Evolutionary conservation across 768 basidiomycete genomes (phyloP), one percentile per base, ranked within the genome.

Genomic region (Suillus lakei): DNA sequence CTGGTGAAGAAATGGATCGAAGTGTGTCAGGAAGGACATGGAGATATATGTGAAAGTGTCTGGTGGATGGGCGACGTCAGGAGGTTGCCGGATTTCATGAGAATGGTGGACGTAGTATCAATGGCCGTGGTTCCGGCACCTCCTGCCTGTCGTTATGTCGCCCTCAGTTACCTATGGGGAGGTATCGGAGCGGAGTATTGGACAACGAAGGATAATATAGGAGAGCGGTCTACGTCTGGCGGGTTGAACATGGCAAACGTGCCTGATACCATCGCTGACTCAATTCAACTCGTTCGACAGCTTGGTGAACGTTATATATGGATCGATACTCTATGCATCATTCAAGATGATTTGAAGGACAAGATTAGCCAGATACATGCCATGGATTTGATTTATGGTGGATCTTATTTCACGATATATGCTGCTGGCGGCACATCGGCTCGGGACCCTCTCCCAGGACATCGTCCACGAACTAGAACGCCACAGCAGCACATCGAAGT

Each of bases 261-360:
- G 0, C 66, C 70, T 2, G 61, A 60, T 4, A 73, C 73, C 21
- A 68, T 73, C 7, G 12, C 63, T 1, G 72, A 73, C n/a, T 60
- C 72, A 5, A 72, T 74, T 16, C 61, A 54, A 6, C 28, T 70
- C 23, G 60, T 63, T 21, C 70, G 60, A 1, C 21, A 44, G 13
- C 48, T 74, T 8, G 69, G 71, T 5, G 65, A 68, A 63, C 73
- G 61, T 15, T 73, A 72, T 46, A 7, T 74, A 6, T 74, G 73
- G 73, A 30, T 74, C 5, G 73, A 74, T 53, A 62, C 66, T 1
- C 51, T 73, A 15, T 73, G 73, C n/a, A 69, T 74, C 62, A 58
- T 69, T 28, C 73, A 73, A 43, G 73, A 72, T 54, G 67, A 53
- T 12, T 21, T 28, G 16, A 62, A 65, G 3, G 72, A 73, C 21